These are phyloP conservation scores for Sclerotinia glacialis DNA, from an alignment of 2,329 filamentous ascomycete species.

Conservation along the genomic window DNA sequence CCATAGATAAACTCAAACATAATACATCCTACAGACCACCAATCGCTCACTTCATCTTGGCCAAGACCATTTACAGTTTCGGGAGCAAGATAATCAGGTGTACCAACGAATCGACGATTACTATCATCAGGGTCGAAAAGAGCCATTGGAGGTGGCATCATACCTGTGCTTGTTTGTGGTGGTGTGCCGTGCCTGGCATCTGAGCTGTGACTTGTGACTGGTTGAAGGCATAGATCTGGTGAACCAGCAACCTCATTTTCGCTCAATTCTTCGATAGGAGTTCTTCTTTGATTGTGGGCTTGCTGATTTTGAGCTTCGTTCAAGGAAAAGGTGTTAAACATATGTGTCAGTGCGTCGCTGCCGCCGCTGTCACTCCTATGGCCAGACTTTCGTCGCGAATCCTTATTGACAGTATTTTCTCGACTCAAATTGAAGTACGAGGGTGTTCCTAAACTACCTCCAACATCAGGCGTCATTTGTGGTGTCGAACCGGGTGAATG, in stretches of 20 bases:
- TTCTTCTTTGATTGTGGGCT: constrained; percentile 46
- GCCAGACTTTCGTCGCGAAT: constrained; percentile 69
- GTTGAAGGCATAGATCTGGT: constrained; percentile 72
- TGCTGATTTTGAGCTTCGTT: constrained; percentile 53
- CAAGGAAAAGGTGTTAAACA: constrained; percentile 77
- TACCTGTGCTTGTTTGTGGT: constrained; percentile 60
- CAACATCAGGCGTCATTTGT: constrained; percentile 75
- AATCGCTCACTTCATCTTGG: constrained; percentile 97
- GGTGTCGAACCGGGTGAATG: constrained; percentile 83
- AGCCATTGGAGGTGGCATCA: constrained; percentile 89
- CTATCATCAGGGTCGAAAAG: constrained; percentile 94
- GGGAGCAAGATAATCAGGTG: constrained; percentile 92
- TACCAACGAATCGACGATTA: constrained; percentile 90
- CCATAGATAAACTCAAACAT: constrained; percentile 95
- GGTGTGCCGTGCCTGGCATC: constrained; percentile 55
- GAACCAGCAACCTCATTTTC: constrained; percentile 71
- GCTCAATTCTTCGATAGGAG: constrained; percentile 70
- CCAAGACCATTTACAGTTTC: constrained; percentile 95
- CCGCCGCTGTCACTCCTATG: constrained; percentile 83
- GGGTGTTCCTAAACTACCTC: constrained; percentile 69
- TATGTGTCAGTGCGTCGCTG: constrained; percentile 77
- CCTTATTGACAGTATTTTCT: constrained; percentile 55
- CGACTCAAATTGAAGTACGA: constrained; percentile 86
- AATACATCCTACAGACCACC: constrained; percentile 99
- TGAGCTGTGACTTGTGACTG: constrained; percentile 42